These are phyloP conservation scores for Aquilaria agallochum DNA, from an alignment of 441 rosid genomes.

Conservation along the genomic window DNA sequence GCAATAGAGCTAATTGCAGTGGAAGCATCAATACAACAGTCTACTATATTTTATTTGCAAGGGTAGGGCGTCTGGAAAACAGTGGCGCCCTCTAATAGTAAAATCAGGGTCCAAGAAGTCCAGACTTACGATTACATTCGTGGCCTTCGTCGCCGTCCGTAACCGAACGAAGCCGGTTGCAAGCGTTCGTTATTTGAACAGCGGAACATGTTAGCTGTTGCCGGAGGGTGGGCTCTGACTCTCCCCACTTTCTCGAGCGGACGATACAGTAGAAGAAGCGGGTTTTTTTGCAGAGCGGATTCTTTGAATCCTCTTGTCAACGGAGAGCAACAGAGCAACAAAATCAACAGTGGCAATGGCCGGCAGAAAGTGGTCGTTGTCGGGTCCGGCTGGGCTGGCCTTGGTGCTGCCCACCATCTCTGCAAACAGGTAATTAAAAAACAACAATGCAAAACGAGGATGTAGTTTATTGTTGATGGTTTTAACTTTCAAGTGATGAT, in stretches of 20 bases:
- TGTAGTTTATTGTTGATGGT: no score
- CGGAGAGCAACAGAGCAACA: constrained; percentile 9
- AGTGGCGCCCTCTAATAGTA: no score
- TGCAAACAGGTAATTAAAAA: constrained; percentile 37
- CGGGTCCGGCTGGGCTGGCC: constrained; percentile 76
- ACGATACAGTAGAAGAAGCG: constrained; percentile 12
- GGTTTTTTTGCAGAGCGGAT: constrained; percentile 23
- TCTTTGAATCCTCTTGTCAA: constrained; percentile 15
- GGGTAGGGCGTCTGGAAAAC: no score
- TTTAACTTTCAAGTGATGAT: no score
- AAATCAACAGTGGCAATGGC: neutral
- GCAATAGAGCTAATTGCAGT: no score
- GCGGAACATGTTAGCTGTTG: constrained; percentile 26
- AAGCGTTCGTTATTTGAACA: neutral
- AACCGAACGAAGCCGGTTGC: no score
- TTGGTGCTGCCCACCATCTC: constrained; percentile 67
- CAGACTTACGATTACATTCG: no score
- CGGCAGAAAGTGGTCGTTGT: constrained; percentile 42
- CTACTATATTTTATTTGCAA: no score
- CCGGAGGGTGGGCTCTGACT: constrained; percentile 19
- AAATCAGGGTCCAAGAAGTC: no score
- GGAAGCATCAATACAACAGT: no score
- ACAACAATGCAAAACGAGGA: no score
- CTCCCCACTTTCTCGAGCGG: constrained; percentile 4
- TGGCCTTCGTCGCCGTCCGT: no score